Evolutionary conservation across 2,329 filamentous ascomycete species (phyloP), one percentile per base, ranked within the genome.

Genomic region (Talaromyces sp.): DNA sequence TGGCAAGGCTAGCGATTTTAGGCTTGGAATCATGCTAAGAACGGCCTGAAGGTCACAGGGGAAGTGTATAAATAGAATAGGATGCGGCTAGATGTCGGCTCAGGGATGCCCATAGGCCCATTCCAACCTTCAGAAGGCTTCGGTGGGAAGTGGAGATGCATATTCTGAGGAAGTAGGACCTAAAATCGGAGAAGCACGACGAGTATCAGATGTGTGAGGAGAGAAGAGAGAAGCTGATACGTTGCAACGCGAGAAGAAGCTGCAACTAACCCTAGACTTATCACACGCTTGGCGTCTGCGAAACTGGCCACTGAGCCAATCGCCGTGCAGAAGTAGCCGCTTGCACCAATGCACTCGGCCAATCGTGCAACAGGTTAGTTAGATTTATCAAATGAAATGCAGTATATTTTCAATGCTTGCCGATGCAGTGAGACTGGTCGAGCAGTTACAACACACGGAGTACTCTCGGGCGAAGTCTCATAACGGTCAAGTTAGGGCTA

Each of bases 291-390:
- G 51, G 51, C 51, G 22, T 41, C 25, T 11, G 37, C 22, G 17
- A 55, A 33, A 21, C 52, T 28, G 37, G 3, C 25, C n/a, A 37
- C 33, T 15, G 6, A 19, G 13, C 53, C 54, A 56, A 56, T 56
- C 43, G 21, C 33, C 31, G 43, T 17, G 21, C 9, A 39, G n/a
- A 28, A 9, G 13, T 50, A 56, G 45, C 43, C 54, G 54, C 54
- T 28, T 19, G 11, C 35, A 46, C n/a, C 28, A 36, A 37, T 9
- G 17, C 17, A 7, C 31, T 33, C 21, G 25, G 22, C 51, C 51
- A 40, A 53, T 53, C 51, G 22, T 53, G 48, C 48, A 52, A 28
- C 50, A 53, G 50, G 33, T 35, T n/a, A n/a, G n/a, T n/a, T n/a
- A n/a, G n/a, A n/a, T n/a, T n/a, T n/a, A n/a, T n/a, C n/a, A 48